Conservation (phyloP, 140 eudicot genomes). For the Bidens hawaiensis region DNA sequence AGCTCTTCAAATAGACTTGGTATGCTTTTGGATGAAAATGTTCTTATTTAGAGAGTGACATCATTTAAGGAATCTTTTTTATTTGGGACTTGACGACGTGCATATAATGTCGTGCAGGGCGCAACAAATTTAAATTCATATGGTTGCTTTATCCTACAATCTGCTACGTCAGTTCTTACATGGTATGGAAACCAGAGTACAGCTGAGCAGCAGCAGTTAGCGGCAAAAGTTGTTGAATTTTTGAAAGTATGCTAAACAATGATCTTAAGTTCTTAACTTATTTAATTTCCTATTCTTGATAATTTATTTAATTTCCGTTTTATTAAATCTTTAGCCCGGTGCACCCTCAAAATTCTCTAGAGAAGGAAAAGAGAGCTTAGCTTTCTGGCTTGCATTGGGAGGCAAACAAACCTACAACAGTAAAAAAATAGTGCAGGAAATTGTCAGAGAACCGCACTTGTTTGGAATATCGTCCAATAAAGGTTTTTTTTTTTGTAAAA, state of each 20-base stretch:
- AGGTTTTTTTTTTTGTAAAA: too few relatives aligned
- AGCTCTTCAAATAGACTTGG: slow-evolving; percentile 84
- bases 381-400: slow-evolving; percentile 92
- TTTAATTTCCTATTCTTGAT: not conserved
- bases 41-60: too few relatives aligned
- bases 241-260: slow-evolving; percentile 50
- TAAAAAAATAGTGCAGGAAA: slow-evolving; percentile 53
- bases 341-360: slow-evolving; percentile 53
- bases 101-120: slow-evolving; percentile 39
- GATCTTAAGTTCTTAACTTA: not conserved
- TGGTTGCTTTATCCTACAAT: slow-evolving; percentile 77
- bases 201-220: slow-evolving; percentile 77
- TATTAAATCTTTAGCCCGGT: slow-evolving; percentile 53
- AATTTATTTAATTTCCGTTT: slow-evolving; percentile 2
- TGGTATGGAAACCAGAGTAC: slow-evolving; percentile 91
- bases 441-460: slow-evolving; percentile 81
- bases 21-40: slow-evolving; percentile 25
- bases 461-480: slow-evolving; percentile 47
- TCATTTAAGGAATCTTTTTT: not conserved
- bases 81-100: not conserved
- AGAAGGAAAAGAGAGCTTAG: slow-evolving; percentile 96
- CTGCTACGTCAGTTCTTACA: slow-evolving; percentile 57
- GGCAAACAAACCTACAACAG: slow-evolving; percentile 85
- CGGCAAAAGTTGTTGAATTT: slow-evolving; percentile 68
- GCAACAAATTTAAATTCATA: slow-evolving; percentile 69